phyloP scores from a whole-genome alignment of 1,139 yeast species.

The Geotrichum siamense region DNA sequence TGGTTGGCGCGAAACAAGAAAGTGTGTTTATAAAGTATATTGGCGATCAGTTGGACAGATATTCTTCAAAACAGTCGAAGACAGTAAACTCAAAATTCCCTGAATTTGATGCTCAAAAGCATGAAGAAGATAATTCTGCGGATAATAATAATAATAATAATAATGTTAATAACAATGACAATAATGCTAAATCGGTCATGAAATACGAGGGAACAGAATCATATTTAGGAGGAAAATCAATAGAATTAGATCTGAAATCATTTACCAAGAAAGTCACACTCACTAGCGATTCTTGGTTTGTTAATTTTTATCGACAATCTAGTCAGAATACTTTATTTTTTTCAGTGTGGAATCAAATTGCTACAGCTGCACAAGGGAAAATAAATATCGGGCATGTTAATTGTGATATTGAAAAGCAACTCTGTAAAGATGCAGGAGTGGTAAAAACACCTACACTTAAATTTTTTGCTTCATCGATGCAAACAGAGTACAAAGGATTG shows the following conservation, averaged over 20 bases:
- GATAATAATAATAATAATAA: neutral
- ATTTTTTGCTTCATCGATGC: constrained; percentile 31
- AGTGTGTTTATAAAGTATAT: constrained; percentile 6
- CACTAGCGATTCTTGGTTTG: constrained; percentile 35
- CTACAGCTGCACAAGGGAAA: constrained; percentile 23
- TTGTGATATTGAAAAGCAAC: constrained; percentile 32
- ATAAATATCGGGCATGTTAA: constrained; percentile 39
- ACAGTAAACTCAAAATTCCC: neutral
- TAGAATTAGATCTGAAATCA: constrained; percentile 21
- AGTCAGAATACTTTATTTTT: constrained; percentile 26
- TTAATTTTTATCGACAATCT: constrained; percentile 37
- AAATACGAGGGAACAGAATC: neutral
- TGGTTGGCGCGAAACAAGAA: constrained; percentile 8
- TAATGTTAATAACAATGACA: too few species aligned
- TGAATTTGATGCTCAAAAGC: constrained; percentile 2
- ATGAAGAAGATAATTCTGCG: neutral
- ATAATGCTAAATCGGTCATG: too few species aligned
- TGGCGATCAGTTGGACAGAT: constrained; percentile 5
- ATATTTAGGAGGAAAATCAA: constrained; percentile 15
- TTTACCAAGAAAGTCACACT: constrained; percentile 24
- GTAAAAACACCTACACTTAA: constrained; percentile 29
- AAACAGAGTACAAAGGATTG: constrained; percentile 32
- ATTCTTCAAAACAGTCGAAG: constrained; percentile 1
- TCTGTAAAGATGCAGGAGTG: constrained; percentile 31
- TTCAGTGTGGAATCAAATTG: constrained; percentile 34